Base-by-base conservation (phyloP, 2,329 filamentous ascomycete genomes). In the Cordyceps cicadae region DNA sequence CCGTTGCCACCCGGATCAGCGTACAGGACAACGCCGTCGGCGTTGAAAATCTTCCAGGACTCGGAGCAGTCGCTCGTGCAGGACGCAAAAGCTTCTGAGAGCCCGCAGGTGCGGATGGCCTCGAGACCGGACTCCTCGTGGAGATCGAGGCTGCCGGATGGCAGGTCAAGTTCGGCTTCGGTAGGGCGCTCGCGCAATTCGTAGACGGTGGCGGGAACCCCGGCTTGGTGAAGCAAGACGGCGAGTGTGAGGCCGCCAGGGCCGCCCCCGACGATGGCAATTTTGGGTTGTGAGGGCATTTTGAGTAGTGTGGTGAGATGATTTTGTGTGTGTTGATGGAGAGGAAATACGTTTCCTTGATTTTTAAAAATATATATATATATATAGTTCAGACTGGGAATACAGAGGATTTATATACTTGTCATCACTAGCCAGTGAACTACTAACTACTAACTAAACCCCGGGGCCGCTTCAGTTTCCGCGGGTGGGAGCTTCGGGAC, bases 31-130 rank as follows among this genome's bases (percentile, higher is more conserved):
- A 61, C 61, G 14, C 70, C 74, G 5, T 66, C 57, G 3, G 66
- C 69, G 26, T 65, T 61, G 11, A 73, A 67, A 12, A 79, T 54
- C 51, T 72, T 73, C 43, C 72, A 58, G 1, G 68, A 70, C 48
- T 81, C 74, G 59, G 70, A 70, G 63, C 79, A 79, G 3, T 76
- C 75, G 37, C 72, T 70, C 1, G 75, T 86, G 72, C 90, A 85
- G 50, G 79, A 75, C 8, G 96, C 79, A 50, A 97, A 90, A 62
- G 88, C 81, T 67, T 90, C 85, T 69, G 75, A 81, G 53, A 71
- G 70, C 6, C 76, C 78, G 15, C 74, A 75, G 57, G 75, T 74
- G 6, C 69, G 70, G 8, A 83, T 66, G 0, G 77, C 80, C 3
- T 70, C 67, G 5, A 79, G 74, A 0, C 80, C 80, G 0, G 75